phyloP scores from a whole-genome alignment of 176 grass and related monocot species.

The Aegilops speltoides region DNA sequence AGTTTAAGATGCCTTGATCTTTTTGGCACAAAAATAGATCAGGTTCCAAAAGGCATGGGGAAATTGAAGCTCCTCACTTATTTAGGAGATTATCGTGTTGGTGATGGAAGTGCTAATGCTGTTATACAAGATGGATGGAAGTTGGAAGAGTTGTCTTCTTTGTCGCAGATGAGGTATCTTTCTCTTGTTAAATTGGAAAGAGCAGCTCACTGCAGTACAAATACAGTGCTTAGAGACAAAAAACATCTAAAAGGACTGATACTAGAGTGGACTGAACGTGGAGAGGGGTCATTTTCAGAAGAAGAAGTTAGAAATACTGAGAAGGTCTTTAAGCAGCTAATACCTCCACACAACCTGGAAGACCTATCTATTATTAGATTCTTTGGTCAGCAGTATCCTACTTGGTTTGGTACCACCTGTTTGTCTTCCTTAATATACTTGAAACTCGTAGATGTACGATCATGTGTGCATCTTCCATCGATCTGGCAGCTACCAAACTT shows the following conservation, averaged over 20 bases:
- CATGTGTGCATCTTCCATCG: no score
- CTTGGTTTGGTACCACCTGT: background rate
- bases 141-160: no score
- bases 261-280: background rate
- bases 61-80: no score
- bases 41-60: no score
- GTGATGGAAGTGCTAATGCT: no score
- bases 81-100: no score
- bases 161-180: no score
- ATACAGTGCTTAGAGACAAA: background rate
- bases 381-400: background rate
- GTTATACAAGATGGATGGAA: no score
- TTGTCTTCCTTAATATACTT: background rate
- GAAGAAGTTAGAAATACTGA: background rate
- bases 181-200: background rate
- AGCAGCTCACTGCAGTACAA: background rate
- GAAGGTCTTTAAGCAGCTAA: background rate
- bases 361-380: background rate
- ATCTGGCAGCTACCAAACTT: no score
- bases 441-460: background rate
- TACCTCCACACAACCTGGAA: background rate
- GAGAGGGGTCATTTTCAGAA: background rate
- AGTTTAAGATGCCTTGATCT: no score
- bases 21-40: no score
- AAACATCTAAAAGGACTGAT: accelerated